phyloP scores from a whole-genome alignment of 495 filamentous ascomycete genomes.

The Penicillium angulare region DNA sequence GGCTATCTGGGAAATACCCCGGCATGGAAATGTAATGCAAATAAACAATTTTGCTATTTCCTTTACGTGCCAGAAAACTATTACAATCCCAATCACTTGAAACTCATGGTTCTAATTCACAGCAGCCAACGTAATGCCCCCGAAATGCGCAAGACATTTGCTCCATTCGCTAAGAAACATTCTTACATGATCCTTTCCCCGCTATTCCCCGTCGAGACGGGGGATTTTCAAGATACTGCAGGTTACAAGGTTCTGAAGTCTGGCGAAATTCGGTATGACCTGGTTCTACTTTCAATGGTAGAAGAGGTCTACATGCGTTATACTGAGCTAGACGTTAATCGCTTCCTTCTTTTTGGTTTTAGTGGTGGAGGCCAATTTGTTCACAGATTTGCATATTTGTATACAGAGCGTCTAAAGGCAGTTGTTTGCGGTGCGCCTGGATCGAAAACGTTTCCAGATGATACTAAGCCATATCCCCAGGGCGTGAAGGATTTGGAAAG shows the following conservation, averaged over 20 bases:
- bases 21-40: background rate
- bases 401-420: background rate
- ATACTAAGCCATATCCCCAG: background rate
- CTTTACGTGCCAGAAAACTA: background rate
- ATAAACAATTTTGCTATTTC: background rate
- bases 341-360: background rate
- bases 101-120: constrained; percentile 1
- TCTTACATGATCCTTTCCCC: constrained; percentile 1
- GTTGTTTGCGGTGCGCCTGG: background rate
- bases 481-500: constrained; percentile 1
- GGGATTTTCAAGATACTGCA: background rate
- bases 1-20: constrained; percentile 3
- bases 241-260: background rate
- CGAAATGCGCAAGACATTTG: constrained; percentile 1
- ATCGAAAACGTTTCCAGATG: background rate
- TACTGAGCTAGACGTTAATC: background rate
- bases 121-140: background rate
- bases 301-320: background rate
- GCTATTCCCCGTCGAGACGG: background rate
- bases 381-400: constrained; percentile 2
- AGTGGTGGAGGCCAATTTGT: constrained; percentile 4
- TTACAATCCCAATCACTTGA: background rate
- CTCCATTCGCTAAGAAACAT: background rate
- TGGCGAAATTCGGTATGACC: background rate
- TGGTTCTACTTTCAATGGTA: background rate